Base-by-base conservation (phyloP, 768 basidiomycete species). In the Sarcomyxa edulis region DNA sequence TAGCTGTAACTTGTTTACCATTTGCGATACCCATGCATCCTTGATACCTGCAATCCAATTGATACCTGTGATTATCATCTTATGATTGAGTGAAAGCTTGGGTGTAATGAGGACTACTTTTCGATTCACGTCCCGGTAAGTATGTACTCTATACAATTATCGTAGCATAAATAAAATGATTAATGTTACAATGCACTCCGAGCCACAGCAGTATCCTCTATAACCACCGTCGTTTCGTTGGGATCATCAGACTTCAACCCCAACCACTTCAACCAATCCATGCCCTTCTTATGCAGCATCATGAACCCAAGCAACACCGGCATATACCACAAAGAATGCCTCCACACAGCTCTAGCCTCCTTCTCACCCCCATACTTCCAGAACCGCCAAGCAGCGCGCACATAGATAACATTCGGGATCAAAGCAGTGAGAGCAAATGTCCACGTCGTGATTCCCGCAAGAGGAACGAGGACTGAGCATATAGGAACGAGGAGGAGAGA, bases 361-460 rank as follows among this genome's bases (percentile, higher is more conserved):
- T 84, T 81, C 55, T 91, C 89, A 8, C 78, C 76, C 20, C 83
- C 78, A 5, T 53, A 60, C 32, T 68, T 69, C 78, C 84, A 90
- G 51, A 94, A 97, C 32, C 58, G 62, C 69, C 74, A 84, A 1
- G 93, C 85, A 1, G 81, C 77, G 10, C 72, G 59, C 1, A 76
- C 64, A 56, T 81, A 79, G 21, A 94, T 56, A 11, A 62, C 64
- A 50, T 97, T 97, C 5, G 93, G 89, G 5, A 81, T 51, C 16
- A 90, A 53, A 16, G 81, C 77, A 5, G 89, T 85, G 11, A 85
- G 42, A 1, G 89, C 88, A 53, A 97, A 97, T 15, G 72, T 59
- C 88, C 88, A 92, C 2, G 84, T 92, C n/a, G 94, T 96, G 26
- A 94, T 69, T 3, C 96, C 96, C 2, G 90, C 82, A n/a, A 90